These are phyloP conservation scores for Bonia amplexicaulis DNA, from an alignment of 176 grass and related monocot species.

Conservation along the genomic window DNA sequence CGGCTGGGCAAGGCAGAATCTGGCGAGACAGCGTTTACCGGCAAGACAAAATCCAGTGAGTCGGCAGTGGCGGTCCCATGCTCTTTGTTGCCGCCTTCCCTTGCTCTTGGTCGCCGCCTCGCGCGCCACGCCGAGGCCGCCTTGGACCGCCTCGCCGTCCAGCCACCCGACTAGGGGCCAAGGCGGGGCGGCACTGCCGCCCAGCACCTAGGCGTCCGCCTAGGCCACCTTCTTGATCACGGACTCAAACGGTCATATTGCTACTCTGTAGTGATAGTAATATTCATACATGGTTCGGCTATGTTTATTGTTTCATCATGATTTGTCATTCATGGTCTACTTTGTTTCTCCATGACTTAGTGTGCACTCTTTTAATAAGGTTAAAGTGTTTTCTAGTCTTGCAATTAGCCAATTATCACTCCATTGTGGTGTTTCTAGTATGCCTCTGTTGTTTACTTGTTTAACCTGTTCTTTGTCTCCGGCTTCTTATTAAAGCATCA, in stretches of 20 bases:
- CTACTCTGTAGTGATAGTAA: background rate
- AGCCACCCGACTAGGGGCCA: too few relatives aligned
- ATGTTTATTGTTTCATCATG: background rate
- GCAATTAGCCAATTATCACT: background rate
- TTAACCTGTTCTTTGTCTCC: background rate
- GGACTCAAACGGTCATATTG: background rate
- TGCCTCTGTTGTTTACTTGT: background rate
- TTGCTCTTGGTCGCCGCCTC: too few relatives aligned
- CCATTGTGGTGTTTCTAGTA: constrained; percentile 6
- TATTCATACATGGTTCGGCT: background rate
- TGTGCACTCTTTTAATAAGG: background rate
- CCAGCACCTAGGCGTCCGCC: too few relatives aligned
- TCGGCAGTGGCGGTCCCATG: too few relatives aligned
- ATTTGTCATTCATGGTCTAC: background rate
- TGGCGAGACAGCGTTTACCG: too few relatives aligned
- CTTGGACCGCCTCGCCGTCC: too few relatives aligned
- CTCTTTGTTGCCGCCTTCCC: too few relatives aligned
- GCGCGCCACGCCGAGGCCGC: too few relatives aligned
- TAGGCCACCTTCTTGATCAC: too few relatives aligned
- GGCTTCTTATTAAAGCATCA: constrained; percentile 21
- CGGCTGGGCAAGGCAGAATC: too few relatives aligned
- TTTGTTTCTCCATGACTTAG: background rate
- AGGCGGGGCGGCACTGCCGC: too few relatives aligned
- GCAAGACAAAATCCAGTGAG: too few relatives aligned
- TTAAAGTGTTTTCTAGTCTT: constrained; percentile 7